Evolutionary conservation across 2,329 filamentous ascomycete species (phyloP), one percentile per base, ranked within the genome.

Genomic region (Venturia oleaginea): DNA sequence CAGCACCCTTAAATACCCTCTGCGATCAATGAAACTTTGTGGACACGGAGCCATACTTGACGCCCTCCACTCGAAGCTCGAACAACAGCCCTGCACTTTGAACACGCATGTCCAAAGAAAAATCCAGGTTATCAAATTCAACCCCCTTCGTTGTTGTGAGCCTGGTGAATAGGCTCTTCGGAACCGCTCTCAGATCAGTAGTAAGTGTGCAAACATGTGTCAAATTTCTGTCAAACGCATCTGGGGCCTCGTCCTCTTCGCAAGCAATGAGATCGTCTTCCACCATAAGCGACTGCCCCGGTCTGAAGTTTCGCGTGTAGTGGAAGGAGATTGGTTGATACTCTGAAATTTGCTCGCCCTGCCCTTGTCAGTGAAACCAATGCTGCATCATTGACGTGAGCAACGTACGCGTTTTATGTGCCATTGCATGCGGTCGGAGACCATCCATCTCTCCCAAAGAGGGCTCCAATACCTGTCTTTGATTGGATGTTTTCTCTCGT

Each of bases 231-330:
- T 13, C 71, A 69, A 74, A 78, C 1, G 78, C 76, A 32, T 79
- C 80, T 0, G 86, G 88, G 6, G 86, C 86, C 62, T 81, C 80
- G 67, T 92, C 88, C 3, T 83, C 81, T 65, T 90, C 88, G 69
- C 87, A 91, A 4, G 87, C 88, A 66, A 92, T 90, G 43, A 93
- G 78, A 70, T 93, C 89, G 74, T 93, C 90, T 62, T 90, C 89
- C 6, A 93, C 90, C 4, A 91, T 76, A 7, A 92, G 82, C 0
- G 87, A 89, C 74, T 92, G 90, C 0, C 88, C 87, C 0, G 89
- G 88, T 1, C 89, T 84, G 77, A 93, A 93, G 75, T 92, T 93
- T 67, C 90, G 86, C 3, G 90, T 92, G 76, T 92, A 93, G 78
- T 92, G 89, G 76, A 93, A 92, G 2, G 88, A 88, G 65, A 92